Conservation (phyloP, 1,284 basidiomycete species). For the Naganishia sp. region DNA sequence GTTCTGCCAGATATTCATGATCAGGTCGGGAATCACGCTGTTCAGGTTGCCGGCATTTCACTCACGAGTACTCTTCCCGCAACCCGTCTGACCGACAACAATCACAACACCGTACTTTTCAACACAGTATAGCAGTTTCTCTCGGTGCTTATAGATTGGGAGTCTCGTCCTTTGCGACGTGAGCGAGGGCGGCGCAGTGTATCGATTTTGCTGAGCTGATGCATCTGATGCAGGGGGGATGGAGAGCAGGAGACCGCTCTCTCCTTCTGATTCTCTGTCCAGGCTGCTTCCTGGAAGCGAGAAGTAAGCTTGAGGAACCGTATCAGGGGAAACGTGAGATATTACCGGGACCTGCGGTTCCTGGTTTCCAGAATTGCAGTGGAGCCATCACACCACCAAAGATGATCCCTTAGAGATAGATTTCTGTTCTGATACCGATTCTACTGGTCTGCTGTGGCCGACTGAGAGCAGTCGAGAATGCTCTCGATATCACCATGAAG, state of each 20-base stretch:
- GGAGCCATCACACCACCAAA: conserved; percentile 26
- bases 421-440: no score
- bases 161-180: conserved; percentile 74
- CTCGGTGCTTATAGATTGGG: conserved; percentile 86
- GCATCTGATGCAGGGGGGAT: conserved; percentile 6
- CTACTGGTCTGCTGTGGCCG: no score
- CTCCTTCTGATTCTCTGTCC: conserved; percentile 76
- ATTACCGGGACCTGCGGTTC: conserved; percentile 74
- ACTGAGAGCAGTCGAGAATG: not conserved
- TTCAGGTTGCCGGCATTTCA: conserved; percentile 32
- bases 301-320: not conserved
- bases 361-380: conserved; percentile 60
- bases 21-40: no score
- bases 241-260: conserved; percentile 60
- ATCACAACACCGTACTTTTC: conserved; percentile 82
- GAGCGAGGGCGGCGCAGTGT: conserved; percentile 59
- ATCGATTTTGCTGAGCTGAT: conserved; percentile 17
- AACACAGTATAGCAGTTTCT: conserved; percentile 76
- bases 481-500: no score
- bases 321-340: not conserved
- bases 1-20: conserved; percentile 60
- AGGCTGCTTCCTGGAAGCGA: conserved; percentile 64
- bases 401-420: no score
- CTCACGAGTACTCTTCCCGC: conserved; percentile 94
- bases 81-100: conserved; percentile 90